A percentile compares a stretch with the other conserved stretches of the same genome.
Evolutionary conservation across 768 basidiomycete species (phyloP).

Genomic region (Pisolithus orientalis): DNA sequence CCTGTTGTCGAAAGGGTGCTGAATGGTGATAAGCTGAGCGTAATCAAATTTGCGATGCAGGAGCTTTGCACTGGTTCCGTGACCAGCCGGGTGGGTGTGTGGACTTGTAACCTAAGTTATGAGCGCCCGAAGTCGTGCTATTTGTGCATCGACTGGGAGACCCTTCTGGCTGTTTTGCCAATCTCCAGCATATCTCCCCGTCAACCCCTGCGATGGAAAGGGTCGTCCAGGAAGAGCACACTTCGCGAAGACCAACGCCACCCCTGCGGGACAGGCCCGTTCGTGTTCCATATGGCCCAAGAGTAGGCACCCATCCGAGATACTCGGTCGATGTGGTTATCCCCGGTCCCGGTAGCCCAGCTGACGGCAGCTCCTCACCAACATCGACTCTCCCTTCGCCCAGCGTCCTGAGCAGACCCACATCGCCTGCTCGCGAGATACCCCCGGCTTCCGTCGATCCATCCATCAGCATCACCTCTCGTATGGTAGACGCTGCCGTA

Average conservation of each 20-base stretch:
- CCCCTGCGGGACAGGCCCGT: conserved; percentile 17
- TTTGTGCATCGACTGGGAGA: not conserved
- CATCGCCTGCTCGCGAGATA: conserved; percentile 1
- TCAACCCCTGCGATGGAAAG: conserved; percentile 9
- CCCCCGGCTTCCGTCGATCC: not conserved
- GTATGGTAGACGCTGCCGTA: conserved; percentile 8
- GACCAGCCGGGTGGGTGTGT: too few relatives aligned
- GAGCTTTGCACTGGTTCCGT: too few relatives aligned
- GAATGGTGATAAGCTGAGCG: too few relatives aligned
- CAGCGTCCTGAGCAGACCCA: not conserved
- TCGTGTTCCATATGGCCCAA: conserved; percentile 16
- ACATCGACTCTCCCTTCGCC: conserved; percentile 1
- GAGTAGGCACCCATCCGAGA: conserved; percentile 13
- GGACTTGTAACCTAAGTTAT: not conserved
- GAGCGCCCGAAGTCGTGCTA: not conserved
- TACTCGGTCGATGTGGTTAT: conserved; percentile 8
- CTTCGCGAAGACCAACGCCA: conserved; percentile 7
- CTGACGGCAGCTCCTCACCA: conserved; percentile 5
- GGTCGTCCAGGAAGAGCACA: conserved; percentile 6
- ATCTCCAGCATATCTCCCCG: not conserved
- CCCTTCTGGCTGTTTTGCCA: not conserved
- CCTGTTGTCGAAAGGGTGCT: too few relatives aligned
- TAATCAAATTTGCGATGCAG: too few relatives aligned
- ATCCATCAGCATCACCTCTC: not conserved
- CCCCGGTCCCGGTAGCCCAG: conserved; percentile 1